These are phyloP conservation scores for Colletotrichum scovillei DNA, from an alignment of 2,329 filamentous ascomycete species.

Conservation along the genomic window DNA sequence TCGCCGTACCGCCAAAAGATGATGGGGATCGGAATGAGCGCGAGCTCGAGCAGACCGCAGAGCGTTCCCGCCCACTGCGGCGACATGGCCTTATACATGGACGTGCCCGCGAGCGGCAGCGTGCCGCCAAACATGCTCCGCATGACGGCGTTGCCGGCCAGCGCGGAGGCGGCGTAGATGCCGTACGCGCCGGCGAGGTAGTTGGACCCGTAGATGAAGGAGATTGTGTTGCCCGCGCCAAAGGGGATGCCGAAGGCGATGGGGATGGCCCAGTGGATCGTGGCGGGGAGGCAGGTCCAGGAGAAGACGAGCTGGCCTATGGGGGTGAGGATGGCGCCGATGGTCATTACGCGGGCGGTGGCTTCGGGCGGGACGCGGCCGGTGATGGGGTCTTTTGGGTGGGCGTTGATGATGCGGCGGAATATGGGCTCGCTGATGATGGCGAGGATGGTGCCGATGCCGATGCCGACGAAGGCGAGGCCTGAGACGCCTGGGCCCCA, in stretches of 20 bases:
- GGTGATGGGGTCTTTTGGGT: conserved; percentile 79
- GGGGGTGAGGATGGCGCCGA: conserved; percentile 79
- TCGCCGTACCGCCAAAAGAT: conserved; percentile 77
- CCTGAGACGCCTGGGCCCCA: conserved; percentile 82
- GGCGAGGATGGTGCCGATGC: conserved; percentile 71
- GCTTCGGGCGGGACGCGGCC: conserved; percentile 82
- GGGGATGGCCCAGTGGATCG: conserved; percentile 85
- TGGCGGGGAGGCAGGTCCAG: conserved; percentile 83
- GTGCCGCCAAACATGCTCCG: conserved; percentile 81
- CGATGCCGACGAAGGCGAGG: conserved; percentile 80
- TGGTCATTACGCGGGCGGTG: conserved; percentile 82
- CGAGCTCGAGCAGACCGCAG: conserved; percentile 77
- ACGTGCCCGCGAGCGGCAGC: conserved; percentile 78
- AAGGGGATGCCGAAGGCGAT: conserved; percentile 85
- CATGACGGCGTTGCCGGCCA: conserved; percentile 83
- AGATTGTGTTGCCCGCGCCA: conserved; percentile 78
- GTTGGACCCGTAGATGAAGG: conserved; percentile 86
- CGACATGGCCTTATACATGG: conserved; percentile 76
- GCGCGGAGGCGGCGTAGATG: conserved; percentile 83
- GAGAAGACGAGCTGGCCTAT: conserved; percentile 87
- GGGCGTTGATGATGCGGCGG: conserved; percentile 80
- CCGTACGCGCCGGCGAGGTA: conserved; percentile 81
- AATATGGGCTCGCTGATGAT: conserved; percentile 77
- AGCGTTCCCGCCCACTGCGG: conserved; percentile 85
- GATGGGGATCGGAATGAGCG: conserved; percentile 82